These are phyloP conservation scores for Nitzschia sp. DNA, from an alignment of 108 stramenopile genomes.

Conservation along the genomic window DNA sequence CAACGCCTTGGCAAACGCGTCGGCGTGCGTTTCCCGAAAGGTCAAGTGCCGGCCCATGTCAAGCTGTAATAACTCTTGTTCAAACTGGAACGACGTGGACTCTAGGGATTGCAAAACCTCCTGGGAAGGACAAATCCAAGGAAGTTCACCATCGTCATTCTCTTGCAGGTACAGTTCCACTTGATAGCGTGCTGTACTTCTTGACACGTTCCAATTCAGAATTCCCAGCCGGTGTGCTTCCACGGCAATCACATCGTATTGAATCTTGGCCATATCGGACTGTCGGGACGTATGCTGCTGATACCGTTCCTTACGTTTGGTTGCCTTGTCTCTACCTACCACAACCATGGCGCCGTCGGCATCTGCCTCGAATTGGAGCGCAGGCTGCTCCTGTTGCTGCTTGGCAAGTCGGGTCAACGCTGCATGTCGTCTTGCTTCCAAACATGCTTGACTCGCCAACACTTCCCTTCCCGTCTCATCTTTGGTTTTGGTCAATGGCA, in stretches of 20 bases:
- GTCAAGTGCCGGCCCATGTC: background rate
- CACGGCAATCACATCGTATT: constrained; percentile 14
- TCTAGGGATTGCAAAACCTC: background rate
- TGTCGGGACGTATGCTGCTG: background rate
- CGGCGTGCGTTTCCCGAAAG: background rate
- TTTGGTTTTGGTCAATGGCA: background rate
- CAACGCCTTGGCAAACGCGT: background rate
- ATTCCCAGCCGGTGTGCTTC: background rate
- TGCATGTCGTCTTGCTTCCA: background rate
- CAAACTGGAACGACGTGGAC: background rate
- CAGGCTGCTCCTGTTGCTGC: background rate
- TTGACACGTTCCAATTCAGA: background rate
- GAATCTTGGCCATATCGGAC: background rate
- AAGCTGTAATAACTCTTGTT: background rate
- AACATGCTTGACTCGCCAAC: background rate
- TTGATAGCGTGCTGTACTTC: background rate
- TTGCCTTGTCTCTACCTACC: too few species aligned
- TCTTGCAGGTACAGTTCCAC: background rate
- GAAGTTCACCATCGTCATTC: background rate
- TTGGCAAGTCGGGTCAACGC: background rate
- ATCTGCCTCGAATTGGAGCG: background rate
- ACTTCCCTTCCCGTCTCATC: background rate
- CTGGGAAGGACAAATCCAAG: constrained; percentile 8
- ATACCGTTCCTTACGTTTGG: background rate
- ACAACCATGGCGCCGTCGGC: background rate